A percentile compares a stretch with the other conserved stretches of the same genome.
Evolutionary conservation across 2,329 filamentous ascomycete genomes (phyloP).

Genomic region (Botryotinia narcissicola): DNA sequence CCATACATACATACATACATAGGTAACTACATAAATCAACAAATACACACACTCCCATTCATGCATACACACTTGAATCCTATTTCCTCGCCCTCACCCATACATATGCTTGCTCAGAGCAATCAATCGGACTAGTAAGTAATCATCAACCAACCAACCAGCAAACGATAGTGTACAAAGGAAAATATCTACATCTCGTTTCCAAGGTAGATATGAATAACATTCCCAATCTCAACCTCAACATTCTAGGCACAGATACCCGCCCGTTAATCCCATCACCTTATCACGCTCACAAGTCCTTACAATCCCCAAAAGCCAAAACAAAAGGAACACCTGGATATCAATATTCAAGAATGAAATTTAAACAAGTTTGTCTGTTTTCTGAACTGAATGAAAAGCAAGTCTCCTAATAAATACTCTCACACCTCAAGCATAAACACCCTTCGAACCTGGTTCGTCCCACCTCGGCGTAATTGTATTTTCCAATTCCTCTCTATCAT

Average conservation of each 20-base stretch:
- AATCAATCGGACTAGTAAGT: background rate
- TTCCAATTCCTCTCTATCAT: background rate
- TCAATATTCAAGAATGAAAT: background rate
- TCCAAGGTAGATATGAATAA: too few relatives aligned
- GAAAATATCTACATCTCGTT: background rate
- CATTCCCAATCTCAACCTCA: background rate
- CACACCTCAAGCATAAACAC: background rate
- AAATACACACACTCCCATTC: too few relatives aligned
- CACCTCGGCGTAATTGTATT: constrained; percentile 30
- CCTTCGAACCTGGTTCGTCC: constrained; percentile 31
- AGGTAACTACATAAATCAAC: too few relatives aligned
- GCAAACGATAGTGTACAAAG: background rate
- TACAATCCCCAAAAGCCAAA: background rate
- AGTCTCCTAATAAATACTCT: background rate
- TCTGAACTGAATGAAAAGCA: constrained; percentile 1
- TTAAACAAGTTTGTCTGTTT: background rate
- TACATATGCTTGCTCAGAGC: background rate
- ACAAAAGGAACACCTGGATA: background rate
- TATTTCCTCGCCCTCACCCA: background rate
- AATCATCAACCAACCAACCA: background rate
- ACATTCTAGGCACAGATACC: background rate
- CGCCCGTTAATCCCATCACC: background rate
- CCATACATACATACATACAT: too few relatives aligned
- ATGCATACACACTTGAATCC: background rate
- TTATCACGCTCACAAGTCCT: background rate